Base-by-base conservation (phyloP, 108 stramenopile genomes). In the Ochromonas danica region DNA sequence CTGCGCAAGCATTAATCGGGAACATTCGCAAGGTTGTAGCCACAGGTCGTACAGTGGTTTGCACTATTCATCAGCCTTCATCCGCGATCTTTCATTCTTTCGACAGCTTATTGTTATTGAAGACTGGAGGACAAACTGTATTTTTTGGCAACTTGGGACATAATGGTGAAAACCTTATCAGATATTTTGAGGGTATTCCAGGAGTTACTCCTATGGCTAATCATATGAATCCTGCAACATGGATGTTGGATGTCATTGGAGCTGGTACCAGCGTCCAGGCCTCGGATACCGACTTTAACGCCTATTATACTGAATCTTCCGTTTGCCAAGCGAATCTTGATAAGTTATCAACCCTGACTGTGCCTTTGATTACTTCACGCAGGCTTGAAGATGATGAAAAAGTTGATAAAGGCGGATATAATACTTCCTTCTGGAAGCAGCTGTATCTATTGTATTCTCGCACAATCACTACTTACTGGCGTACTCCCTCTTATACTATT, bases 201-300 rank as follows among this genome's bases (percentile, higher is more conserved):
- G 40, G 6, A 17, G 41, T 6, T 30, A 63, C 14, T 67, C 81
- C 84, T 28, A 85, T 90, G 75, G 70, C 70, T 25, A 43, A 42
- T 61, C 81, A 87, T 42, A 89, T 87, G 40, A 93, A 93, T 42
- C 93, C 93, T 22, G 92, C 91, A 17, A 90, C 90, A 1, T 93
- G 90, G n/a, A n/a, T n/a, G n/a, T n/a, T n/a, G n/a, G n/a, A n/a
- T n/a, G n/a, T n/a, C n/a, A n/a, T n/a, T n/a, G n/a, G n/a, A n/a
- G n/a, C n/a, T n/a, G n/a, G n/a, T n/a, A n/a, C n/a, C n/a, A n/a
- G n/a, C n/a, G n/a, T 90, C 91, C 92, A 91, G 51, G 51, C 22
- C 10, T 22, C 10, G 22, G 17, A 10, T 22, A 57, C 51, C 51
- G 51, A 57, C 51, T 57, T 57, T 22, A 10, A 57, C 51, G 22